These are phyloP conservation scores for Beta vulgaris DNA, from an alignment of 148 eudicot species.

Conservation along the genomic window DNA sequence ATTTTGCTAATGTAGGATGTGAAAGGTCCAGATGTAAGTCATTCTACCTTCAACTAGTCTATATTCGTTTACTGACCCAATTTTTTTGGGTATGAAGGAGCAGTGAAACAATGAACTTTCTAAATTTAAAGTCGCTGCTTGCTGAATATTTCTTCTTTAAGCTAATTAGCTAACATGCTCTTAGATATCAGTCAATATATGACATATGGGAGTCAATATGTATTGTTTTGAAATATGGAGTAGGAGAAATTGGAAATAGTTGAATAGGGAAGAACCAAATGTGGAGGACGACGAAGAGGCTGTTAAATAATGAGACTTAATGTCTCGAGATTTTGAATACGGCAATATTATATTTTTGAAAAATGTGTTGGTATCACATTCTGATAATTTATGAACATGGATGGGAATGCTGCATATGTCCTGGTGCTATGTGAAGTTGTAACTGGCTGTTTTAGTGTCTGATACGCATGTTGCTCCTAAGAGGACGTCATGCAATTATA, in stretches of 20 bases:
- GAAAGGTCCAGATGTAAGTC: no score
- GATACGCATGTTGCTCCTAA: neutral
- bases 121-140: no score
- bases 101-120: no score
- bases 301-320: constrained; percentile 51
- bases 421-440: neutral
- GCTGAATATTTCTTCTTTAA: no score
- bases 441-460: neutral
- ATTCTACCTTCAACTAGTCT: no score
- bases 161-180: no score
- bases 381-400: neutral
- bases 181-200: no score
- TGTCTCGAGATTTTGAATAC: constrained; percentile 45
- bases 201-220: no score
- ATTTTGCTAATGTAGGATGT: no score
- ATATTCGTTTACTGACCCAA: no score
- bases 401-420: neutral
- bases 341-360: constrained; percentile 13
- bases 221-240: no score
- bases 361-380: neutral
- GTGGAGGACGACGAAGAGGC: constrained; percentile 39
- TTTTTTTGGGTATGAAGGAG: no score
- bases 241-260: constrained; percentile 30
- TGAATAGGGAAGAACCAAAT: constrained; percentile 38
- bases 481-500: neutral